A percentile compares a stretch with the other conserved stretches of the same genome.
Evolutionary conservation across 2,329 filamentous ascomycete species (phyloP).

Genomic region (Aspergillus brunneoviolaceus): DNA sequence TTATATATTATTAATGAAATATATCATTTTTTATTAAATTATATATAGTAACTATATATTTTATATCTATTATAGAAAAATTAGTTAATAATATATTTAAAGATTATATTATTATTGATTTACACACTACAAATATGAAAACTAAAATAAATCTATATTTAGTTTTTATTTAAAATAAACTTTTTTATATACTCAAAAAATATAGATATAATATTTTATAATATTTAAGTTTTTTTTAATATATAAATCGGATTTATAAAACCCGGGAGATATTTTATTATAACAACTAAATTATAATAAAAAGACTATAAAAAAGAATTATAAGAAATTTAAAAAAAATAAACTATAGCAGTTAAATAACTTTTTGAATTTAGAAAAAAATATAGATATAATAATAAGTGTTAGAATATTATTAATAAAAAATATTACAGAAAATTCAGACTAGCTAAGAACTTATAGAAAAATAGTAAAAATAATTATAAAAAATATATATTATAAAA

Average conservation of each 20-base stretch:
- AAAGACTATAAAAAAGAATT: background rate
- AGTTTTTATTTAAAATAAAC: too few relatives aligned
- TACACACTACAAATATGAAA: too few relatives aligned
- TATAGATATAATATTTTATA: background rate
- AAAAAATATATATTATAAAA: background rate
- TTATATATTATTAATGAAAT: too few relatives aligned
- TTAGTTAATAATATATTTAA: too few relatives aligned
- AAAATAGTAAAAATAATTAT: background rate
- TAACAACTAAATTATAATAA: background rate
- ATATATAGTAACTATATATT: too few relatives aligned
- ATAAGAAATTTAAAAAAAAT: background rate
- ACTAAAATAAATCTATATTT: too few relatives aligned
- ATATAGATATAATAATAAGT: background rate
- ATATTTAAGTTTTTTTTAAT: background rate
- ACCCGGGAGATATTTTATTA: too few relatives aligned
- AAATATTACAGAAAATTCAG: background rate
- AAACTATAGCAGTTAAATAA: background rate
- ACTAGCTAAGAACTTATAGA: background rate
- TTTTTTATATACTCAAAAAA: too few relatives aligned
- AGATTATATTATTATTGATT: too few relatives aligned
- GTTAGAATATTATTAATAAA: background rate
- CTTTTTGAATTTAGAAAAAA: background rate
- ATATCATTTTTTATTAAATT: too few relatives aligned
- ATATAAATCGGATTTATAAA: too few relatives aligned
- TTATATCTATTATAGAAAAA: too few relatives aligned